A percentile compares a stretch with the other conserved stretches of the same genome.
Evolutionary conservation across 2,329 filamentous ascomycete genomes (phyloP).

Genomic region (Scleromitrula shiraiana): DNA sequence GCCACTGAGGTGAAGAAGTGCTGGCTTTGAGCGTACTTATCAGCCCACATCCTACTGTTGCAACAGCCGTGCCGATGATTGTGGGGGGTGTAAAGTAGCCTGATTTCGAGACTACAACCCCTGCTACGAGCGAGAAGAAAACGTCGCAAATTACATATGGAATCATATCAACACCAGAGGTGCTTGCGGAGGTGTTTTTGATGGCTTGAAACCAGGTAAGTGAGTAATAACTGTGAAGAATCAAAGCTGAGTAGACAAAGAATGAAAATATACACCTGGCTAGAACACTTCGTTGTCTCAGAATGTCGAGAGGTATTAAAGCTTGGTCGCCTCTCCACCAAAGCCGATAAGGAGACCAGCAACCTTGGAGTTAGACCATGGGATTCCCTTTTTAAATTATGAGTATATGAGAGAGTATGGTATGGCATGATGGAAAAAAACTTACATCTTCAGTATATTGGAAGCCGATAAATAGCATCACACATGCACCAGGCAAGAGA

Average conservation of each 20-base stretch:
- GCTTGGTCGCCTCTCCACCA: conserved; percentile 29
- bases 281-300: conserved; percentile 32
- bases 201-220: conserved; percentile 43
- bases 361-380: conserved; percentile 30
- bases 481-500: conserved; percentile 30
- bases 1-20: conserved; percentile 37
- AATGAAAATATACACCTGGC: conserved; percentile 28
- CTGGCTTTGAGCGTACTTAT: conserved; percentile 31
- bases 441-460: conserved; percentile 33
- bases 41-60: conserved; percentile 35
- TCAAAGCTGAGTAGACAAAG: conserved; percentile 27
- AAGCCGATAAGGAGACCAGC: conserved; percentile 30
- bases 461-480: conserved; percentile 33
- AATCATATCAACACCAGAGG: conserved; percentile 30
- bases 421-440: too few relatives aligned
- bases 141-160: conserved; percentile 30
- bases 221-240: conserved; percentile 41
- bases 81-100: conserved; percentile 26
- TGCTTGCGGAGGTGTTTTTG: conserved; percentile 33
- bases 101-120: conserved; percentile 25
- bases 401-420: too few relatives aligned
- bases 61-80: conserved; percentile 19
- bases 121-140: conserved; percentile 26
- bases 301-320: conserved; percentile 34
- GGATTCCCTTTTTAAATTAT: too few relatives aligned